Percentiles rank a stretch among this genome's conserved stretches.
These are phyloP conservation scores for Aspergillus transmontanensis DNA, from an alignment of 2,329 filamentous ascomycete species.

Conservation along the genomic window DNA sequence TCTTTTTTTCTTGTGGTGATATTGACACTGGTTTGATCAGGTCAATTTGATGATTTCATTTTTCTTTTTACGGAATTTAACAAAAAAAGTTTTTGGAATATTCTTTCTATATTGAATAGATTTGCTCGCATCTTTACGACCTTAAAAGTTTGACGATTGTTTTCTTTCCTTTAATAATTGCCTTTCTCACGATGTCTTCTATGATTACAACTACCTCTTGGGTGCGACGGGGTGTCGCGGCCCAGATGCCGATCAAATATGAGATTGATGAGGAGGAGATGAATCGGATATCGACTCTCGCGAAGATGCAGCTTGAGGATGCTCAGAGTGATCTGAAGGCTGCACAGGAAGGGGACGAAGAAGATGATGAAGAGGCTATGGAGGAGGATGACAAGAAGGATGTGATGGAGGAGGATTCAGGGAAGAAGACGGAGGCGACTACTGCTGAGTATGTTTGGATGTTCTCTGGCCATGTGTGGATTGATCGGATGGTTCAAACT, in stretches of 20 bases:
- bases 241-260: conserved; percentile 74
- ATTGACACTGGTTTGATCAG: neutral
- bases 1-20: neutral
- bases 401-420: conserved; percentile 22
- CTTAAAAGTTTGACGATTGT: conserved; percentile 7
- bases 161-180: conserved; percentile 1
- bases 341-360: conserved; percentile 58
- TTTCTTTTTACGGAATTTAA: neutral
- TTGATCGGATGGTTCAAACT: conserved; percentile 11
- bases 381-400: conserved; percentile 31
- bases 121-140: conserved; percentile 2
- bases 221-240: conserved; percentile 76
- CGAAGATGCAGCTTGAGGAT: conserved; percentile 83
- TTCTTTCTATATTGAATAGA: neutral
- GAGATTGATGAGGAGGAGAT: conserved; percentile 76
- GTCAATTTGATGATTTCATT: neutral
- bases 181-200: conserved; percentile 40
- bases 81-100: neutral
- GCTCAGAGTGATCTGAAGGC: conserved; percentile 82
- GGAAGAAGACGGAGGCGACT: conserved; percentile 22
- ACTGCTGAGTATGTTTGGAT: conserved; percentile 11
- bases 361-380: conserved; percentile 41
- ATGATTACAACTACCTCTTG: conserved; percentile 78
- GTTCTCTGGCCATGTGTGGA: neutral
- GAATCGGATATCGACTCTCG: conserved; percentile 72